Conservation (phyloP, 169 alveolate genomes). For the Plasmodium berghei region DNA sequence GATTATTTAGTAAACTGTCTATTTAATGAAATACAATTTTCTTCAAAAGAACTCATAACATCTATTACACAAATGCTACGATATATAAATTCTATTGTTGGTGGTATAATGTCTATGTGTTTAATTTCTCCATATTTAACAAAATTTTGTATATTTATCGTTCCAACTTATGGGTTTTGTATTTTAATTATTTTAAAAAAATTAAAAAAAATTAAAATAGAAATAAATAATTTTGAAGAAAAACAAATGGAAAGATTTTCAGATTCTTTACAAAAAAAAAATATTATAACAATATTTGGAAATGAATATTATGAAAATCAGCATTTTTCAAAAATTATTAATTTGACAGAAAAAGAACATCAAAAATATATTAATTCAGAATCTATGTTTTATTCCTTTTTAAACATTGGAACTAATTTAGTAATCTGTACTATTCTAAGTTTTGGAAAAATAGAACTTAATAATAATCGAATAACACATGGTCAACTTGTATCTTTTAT, state of each 20-base stretch:
- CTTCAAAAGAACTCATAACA: constrained; percentile 51
- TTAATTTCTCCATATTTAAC: constrained; percentile 48
- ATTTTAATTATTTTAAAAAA: constrained; percentile 19
- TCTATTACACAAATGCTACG: constrained; percentile 53
- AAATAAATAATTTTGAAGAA: constrained; percentile 33
- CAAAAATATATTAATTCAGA: constrained; percentile 42
- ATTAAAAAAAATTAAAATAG: constrained; percentile 37
- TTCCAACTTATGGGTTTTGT: constrained; percentile 48
- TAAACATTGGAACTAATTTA: constrained; percentile 57
- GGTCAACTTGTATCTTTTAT: constrained; percentile 59
- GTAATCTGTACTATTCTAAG: constrained; percentile 55
- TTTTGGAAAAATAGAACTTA: constrained; percentile 58
- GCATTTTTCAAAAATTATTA: constrained; percentile 28
- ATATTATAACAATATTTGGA: constrained; percentile 45
- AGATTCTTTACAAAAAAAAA: constrained; percentile 65
- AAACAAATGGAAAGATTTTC: constrained; percentile 74
- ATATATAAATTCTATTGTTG: constrained; percentile 45
- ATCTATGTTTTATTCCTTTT: constrained; percentile 51
- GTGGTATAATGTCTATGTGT: constrained; percentile 49
- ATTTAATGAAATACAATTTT: constrained; percentile 52
- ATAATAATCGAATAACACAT: constrained; percentile 37
- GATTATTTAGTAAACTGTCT: constrained; percentile 51
- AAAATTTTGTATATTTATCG: constrained; percentile 35
- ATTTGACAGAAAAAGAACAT: constrained; percentile 7
- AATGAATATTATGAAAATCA: constrained; percentile 65